phyloP scores from a whole-genome alignment of 306 rosid species.

The Crataegus laevigata region DNA sequence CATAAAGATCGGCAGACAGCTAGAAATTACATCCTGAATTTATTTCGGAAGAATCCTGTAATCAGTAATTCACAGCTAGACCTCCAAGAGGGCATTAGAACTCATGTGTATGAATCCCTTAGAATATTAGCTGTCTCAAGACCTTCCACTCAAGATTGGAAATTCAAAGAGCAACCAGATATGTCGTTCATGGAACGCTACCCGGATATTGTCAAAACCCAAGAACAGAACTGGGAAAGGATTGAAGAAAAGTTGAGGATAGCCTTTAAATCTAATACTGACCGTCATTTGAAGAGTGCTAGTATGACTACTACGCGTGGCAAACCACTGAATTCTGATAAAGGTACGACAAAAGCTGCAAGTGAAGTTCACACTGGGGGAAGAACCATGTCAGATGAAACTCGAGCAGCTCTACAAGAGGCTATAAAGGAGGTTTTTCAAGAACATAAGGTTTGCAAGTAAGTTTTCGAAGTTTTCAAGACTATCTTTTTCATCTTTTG shows the following conservation, averaged over 20 bases:
- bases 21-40: conserved; percentile 42
- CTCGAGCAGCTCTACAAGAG: conserved; percentile 54
- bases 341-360: conserved; percentile 23
- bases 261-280: conserved; percentile 20
- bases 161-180: conserved; percentile 41
- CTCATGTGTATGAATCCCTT: conserved; percentile 27
- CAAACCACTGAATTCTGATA: conserved; percentile 32
- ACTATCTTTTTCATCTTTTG: not conserved
- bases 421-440: conserved; percentile 54
- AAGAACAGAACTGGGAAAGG: conserved; percentile 31
- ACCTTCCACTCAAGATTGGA: conserved; percentile 30
- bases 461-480: not conserved
- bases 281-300: conserved; percentile 24
- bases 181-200: conserved; percentile 44
- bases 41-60: conserved; percentile 46
- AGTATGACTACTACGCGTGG: conserved; percentile 18
- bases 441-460: conserved; percentile 86
- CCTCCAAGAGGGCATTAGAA: conserved; percentile 20
- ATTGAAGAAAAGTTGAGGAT: conserved; percentile 21
- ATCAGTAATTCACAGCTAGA: conserved; percentile 36
- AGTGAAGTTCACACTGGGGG: conserved; percentile 28
- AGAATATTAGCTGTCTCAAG: conserved; percentile 47
- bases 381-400: conserved; percentile 71
- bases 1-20: conserved; percentile 25
- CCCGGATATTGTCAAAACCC: conserved; percentile 48